phyloP scores from a whole-genome alignment of 371 early-diverging fungal species.

The Nematocida minor region DNA sequence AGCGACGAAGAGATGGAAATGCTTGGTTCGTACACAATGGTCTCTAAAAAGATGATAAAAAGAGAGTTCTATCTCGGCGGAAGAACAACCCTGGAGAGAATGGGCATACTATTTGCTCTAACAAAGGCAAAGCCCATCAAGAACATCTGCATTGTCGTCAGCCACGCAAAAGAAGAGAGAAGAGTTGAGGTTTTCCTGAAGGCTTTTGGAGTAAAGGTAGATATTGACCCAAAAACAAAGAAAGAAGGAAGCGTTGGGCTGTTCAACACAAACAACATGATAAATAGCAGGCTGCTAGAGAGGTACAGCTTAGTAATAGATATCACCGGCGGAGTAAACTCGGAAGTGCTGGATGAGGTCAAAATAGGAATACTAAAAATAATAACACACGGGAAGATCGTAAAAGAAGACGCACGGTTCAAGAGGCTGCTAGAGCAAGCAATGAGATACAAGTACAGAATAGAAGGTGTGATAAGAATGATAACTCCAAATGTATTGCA shows the following conservation, averaged over 20 bases:
- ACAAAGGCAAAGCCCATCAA: slow-evolving; percentile 37
- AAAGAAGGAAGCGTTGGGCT: slow-evolving; percentile 21
- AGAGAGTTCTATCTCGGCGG: background rate
- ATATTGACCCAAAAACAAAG: background rate
- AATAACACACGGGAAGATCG: background rate
- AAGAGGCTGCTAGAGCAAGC: background rate
- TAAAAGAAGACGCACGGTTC: background rate
- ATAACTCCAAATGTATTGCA: slow-evolving; percentile 1
- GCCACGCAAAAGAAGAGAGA: background rate
- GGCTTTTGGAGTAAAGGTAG: slow-evolving; percentile 9
- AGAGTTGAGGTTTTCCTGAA: slow-evolving; percentile 6
- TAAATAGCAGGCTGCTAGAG: background rate
- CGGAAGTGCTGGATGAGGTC: background rate
- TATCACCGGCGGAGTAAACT: background rate
- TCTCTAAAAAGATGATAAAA: background rate
- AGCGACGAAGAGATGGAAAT: background rate
- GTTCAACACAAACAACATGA: background rate
- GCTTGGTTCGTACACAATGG: background rate
- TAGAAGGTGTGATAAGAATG: slow-evolving; percentile 29
- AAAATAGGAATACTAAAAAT: background rate
- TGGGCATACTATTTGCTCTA: slow-evolving; percentile 28
- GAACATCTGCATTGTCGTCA: background rate
- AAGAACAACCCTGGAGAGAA: background rate
- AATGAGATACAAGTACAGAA: slow-evolving; percentile 39
- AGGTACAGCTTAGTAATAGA: slow-evolving; percentile 25